These are phyloP conservation scores for Funneliformis geosporum DNA, from an alignment of 192 early-diverging fungal genomes.

Conservation along the genomic window DNA sequence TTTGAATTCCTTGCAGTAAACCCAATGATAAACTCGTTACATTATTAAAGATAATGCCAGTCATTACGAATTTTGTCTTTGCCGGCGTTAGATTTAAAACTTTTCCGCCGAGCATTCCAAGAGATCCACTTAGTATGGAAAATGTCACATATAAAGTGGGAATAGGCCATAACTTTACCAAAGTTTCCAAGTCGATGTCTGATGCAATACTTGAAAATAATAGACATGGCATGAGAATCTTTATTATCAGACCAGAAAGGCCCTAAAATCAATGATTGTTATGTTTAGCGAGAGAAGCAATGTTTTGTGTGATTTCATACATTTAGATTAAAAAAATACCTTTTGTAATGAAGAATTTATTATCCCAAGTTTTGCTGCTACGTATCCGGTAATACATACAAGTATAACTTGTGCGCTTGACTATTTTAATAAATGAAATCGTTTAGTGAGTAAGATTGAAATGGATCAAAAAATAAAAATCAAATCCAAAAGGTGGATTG, in stretches of 20 bases:
- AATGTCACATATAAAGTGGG: conserved; percentile 17
- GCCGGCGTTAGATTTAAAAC: conserved; percentile 12
- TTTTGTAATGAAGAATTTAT: background rate
- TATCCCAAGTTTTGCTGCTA: conserved; percentile 16
- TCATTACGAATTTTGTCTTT: conserved; percentile 24
- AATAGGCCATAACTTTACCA: conserved; percentile 31
- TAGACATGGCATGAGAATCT: conserved; percentile 32
- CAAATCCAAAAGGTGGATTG: no score
- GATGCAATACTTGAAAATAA: conserved; percentile 26
- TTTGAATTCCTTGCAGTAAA: conserved; percentile 28
- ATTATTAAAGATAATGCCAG: conserved; percentile 36
- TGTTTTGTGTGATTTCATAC: background rate
- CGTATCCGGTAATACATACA: conserved; percentile 10
- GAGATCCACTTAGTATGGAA: background rate
- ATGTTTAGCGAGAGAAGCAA: background rate
- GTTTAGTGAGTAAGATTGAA: no score
- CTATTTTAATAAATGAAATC: background rate
- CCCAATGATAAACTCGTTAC: conserved; percentile 29
- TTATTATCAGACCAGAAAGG: conserved; percentile 21
- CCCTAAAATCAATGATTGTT: conserved; percentile 4
- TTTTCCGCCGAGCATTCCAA: conserved; percentile 31
- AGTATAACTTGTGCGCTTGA: conserved; percentile 18
- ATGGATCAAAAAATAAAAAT: no score
- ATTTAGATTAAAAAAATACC: background rate
- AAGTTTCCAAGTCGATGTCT: conserved; percentile 24